These are phyloP conservation scores for Phytophthora macrochlamydospora DNA, from an alignment of 352 stramenopile genomes.

Conservation along the genomic window DNA sequence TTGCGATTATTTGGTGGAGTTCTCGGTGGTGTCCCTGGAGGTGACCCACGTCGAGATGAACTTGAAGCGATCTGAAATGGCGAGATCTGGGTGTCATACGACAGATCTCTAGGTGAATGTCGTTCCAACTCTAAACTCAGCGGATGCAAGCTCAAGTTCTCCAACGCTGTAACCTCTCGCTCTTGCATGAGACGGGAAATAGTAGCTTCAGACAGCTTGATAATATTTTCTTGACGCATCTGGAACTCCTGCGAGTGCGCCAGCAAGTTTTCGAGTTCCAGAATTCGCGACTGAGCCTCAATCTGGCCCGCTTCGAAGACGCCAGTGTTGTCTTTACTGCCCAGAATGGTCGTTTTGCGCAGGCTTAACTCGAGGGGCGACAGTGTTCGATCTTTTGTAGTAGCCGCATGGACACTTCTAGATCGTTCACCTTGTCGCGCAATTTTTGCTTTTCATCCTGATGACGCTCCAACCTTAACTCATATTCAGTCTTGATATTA, in stretches of 20 bases:
- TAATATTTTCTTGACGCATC: slow-evolving; percentile 61
- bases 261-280: slow-evolving; percentile 61
- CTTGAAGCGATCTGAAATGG: slow-evolving; percentile 13
- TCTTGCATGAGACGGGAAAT: slow-evolving; percentile 72
- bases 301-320: slow-evolving; percentile 63
- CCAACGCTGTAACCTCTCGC: slow-evolving; percentile 46
- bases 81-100: slow-evolving; percentile 14
- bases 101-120: slow-evolving; percentile 10
- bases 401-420: slow-evolving; percentile 66
- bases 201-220: slow-evolving; percentile 64
- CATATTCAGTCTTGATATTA: slow-evolving; percentile 64
- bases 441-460: slow-evolving; percentile 80
- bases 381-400: slow-evolving; percentile 63
- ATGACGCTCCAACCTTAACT: slow-evolving; percentile 67
- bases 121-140: slow-evolving; percentile 19
- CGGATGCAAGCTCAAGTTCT: slow-evolving; percentile 47
- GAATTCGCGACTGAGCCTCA: slow-evolving; percentile 52
- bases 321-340: slow-evolving; percentile 44
- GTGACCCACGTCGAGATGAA: slow-evolving; percentile 1
- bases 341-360: slow-evolving; percentile 63
- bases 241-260: slow-evolving; percentile 67
- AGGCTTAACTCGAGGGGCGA: slow-evolving; percentile 69
- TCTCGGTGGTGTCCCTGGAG: slow-evolving; percentile 11
- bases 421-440: slow-evolving; percentile 73
- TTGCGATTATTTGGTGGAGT: neutral